Base-by-base conservation (phyloP, 257 asterid genomes). In the Ocimum tenuiflorum region DNA sequence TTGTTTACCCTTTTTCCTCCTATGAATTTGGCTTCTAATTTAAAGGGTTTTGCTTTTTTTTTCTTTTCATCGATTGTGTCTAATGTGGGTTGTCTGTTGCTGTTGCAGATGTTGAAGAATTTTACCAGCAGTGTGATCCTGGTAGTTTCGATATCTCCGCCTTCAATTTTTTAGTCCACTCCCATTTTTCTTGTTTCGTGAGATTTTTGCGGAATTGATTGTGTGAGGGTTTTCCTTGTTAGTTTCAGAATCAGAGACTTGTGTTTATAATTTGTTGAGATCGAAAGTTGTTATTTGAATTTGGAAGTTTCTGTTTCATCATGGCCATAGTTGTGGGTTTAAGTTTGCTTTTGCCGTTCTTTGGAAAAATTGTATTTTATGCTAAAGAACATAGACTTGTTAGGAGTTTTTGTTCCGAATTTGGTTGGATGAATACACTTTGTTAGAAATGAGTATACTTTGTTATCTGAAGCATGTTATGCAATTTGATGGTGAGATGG, bases 111-210 rank as follows among this genome's bases (percentile, higher is more conserved):
- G 82, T 75, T 64, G 87, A 85, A 38, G 88, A 85, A 49, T 82
- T 85, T 60, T 83, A 67, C 75, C 87, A 75, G 71, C 83, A 68
- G 80, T 82, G 86, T 56, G 89, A 85, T 78, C 92, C 92, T 58
- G 87, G 91, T 82, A 72, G 38, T 45, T 17, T 60, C 55, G 2
- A 19, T 14, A 8, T 12, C 55, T 24, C 6, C 17, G n/a, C 42
- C 15, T 72, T 58, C 17, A n/a, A 20, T 45, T 3, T 51, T 60
- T 53, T 20, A 6, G 10, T 43, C n/a, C n/a, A n/a, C n/a, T n/a
- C n/a, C n/a, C n/a, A n/a, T n/a, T n/a, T n/a, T n/a, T n/a, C n/a
- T n/a, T n/a, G 36, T 54, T 2, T n/a, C 22, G 3, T 41, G 60
- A 4, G 17, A 18, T 18, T 23, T 56, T 54, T n/a, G n/a, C 14